Evolutionary conservation across 768 basidiomycete species (phyloP).

Genomic region (Mycena vulgaris): DNA sequence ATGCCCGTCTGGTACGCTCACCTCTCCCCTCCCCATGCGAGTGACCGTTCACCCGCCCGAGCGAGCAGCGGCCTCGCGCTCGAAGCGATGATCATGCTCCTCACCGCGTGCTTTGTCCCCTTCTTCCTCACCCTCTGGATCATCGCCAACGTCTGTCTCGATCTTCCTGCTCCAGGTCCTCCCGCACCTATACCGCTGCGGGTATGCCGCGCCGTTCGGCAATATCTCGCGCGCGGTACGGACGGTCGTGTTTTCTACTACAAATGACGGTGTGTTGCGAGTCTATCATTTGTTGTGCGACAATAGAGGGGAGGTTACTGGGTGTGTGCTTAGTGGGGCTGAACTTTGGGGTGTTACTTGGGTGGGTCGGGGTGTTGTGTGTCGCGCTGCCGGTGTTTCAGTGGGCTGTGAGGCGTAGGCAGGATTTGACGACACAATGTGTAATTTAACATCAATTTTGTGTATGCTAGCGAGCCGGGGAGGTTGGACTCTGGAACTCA

Average conservation of each 20-base stretch:
- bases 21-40: too few species aligned
- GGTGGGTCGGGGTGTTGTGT: slow-evolving; percentile 71
- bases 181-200: slow-evolving; percentile 74
- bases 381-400: slow-evolving; percentile 68
- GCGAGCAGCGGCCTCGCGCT: slow-evolving; percentile 50
- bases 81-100: slow-evolving; percentile 51
- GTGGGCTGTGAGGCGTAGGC: slow-evolving; percentile 46
- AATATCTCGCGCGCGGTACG: slow-evolving; percentile 75
- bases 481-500: too few species aligned
- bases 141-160: slow-evolving; percentile 73
- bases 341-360: slow-evolving; percentile 73
- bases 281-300: slow-evolving; percentile 4
- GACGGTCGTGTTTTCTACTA: slow-evolving; percentile 76
- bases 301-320: not conserved
- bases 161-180: slow-evolving; percentile 72
- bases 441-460: too few species aligned
- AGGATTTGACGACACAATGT: not conserved
- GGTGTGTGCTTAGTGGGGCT: slow-evolving; percentile 62
- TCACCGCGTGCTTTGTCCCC: slow-evolving; percentile 61
- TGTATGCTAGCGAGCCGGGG: too few species aligned
- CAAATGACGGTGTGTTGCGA: slow-evolving; percentile 70
- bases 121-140: slow-evolving; percentile 79
- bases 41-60: too few species aligned
- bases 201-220: slow-evolving; percentile 81
- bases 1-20: slow-evolving; percentile 50